Evolutionary conservation across 768 basidiomycete genomes (phyloP), one percentile per base, ranked within the genome.

Genomic region (Dictyophora rubrovolvata): DNA sequence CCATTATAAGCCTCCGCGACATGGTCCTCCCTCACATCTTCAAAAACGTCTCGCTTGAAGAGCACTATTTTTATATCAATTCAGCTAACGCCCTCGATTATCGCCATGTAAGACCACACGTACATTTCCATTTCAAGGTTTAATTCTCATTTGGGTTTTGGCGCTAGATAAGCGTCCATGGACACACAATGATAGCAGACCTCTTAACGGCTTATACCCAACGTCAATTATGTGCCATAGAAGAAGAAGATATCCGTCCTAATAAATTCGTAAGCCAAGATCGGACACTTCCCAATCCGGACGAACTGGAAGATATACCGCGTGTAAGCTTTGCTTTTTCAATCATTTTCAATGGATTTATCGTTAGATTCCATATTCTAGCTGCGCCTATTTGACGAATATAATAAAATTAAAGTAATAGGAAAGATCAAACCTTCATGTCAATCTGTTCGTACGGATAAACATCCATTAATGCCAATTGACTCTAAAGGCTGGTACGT

Each of bases 1-100:
- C 61, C 1, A 33, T 54, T 4, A 34, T 60, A 47, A 62, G 61
- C 53, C n/a, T 60, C 16, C 61, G 61, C 23, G 59, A 62, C 33
- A 48, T 60, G 51, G 23, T 60, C n/a, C 23, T 54, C 34, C 59
- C 58, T 11, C 58, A 60, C 6, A 53, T 62, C 42, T 50, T 62
- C 9, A 23, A 55, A n/a, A 11, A 55, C 47, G 37, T 46, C n/a
- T 12, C 36, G 4, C 52, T 60, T 16, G 61, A 54, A 12, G 18
- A 54, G 35, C 28, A 62, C 42, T 62, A 55, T 20, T 62, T 62
- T 48, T 18, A 33, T 10, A 54, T 28, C 1, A 11, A 17, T 14
- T 6, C 6, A 18, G 23, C 60, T 34, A 52, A 49, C 16, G 22
- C 8, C 7, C 17, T 52, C 14, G 61, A 62, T 22, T 58, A 4